Evolutionary conservation across 2,329 filamentous ascomycete species (phyloP).

Genomic region (Ampelomyces quisqualis): DNA sequence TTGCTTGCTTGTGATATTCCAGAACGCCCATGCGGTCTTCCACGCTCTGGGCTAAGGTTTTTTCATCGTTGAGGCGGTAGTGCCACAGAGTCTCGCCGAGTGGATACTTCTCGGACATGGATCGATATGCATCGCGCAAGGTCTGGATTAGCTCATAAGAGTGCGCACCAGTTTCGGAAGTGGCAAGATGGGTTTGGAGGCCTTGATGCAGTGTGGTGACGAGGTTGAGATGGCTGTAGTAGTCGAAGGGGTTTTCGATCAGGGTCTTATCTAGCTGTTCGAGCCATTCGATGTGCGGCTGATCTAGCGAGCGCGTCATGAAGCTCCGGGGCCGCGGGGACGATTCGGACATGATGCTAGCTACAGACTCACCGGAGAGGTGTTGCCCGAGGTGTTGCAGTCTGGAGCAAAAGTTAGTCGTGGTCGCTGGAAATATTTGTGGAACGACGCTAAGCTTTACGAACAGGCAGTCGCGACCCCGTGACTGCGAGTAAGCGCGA

Average conservation of each 20-base stretch:
- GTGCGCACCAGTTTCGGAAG: slow-evolving; percentile 40
- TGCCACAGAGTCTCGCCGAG: slow-evolving; percentile 77
- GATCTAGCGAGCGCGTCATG: slow-evolving; percentile 46
- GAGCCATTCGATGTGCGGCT: slow-evolving; percentile 48
- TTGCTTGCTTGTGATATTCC: slow-evolving; percentile 70
- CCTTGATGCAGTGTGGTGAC: slow-evolving; percentile 53
- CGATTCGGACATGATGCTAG: slow-evolving; percentile 52
- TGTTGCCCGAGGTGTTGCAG: slow-evolving; percentile 39
- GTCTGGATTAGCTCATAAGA: slow-evolving; percentile 50
- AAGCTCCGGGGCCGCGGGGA: slow-evolving; percentile 49
- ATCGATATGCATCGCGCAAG: slow-evolving; percentile 54
- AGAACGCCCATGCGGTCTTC: slow-evolving; percentile 69
- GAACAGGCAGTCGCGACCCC: slow-evolving; percentile 21
- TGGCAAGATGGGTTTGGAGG: slow-evolving; percentile 45
- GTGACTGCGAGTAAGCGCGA: slow-evolving; percentile 19
- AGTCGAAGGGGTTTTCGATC: slow-evolving; percentile 52
- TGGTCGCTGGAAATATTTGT: slow-evolving; percentile 8
- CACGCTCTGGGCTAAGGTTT: slow-evolving; percentile 59
- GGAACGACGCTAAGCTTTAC: slow-evolving; percentile 11
- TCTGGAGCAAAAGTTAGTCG: slow-evolving; percentile 13
- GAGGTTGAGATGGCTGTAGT: slow-evolving; percentile 51
- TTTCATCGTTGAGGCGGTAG: slow-evolving; percentile 73
- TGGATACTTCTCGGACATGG: slow-evolving; percentile 64
- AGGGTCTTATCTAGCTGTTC: slow-evolving; percentile 48
- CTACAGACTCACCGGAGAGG: slow-evolving; percentile 48